phyloP scores from a whole-genome alignment of 2,329 filamentous ascomycete species.

The Allantophomopsis lycopodina region DNA sequence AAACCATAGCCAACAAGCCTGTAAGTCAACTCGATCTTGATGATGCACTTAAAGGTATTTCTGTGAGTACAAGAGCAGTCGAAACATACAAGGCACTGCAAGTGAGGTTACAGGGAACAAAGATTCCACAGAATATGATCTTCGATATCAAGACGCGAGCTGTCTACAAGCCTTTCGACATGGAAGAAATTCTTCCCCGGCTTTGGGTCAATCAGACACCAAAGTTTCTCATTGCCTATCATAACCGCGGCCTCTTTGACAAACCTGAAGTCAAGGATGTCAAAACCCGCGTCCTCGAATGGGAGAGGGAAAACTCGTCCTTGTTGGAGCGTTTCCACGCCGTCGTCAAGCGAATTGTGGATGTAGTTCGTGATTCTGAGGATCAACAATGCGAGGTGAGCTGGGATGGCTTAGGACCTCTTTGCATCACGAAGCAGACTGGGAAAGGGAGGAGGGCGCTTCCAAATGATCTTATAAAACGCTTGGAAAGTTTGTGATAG shows the following conservation, averaged over 20 bases:
- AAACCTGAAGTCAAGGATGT: constrained; percentile 24
- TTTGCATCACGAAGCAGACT: background rate
- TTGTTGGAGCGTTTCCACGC: constrained; percentile 5
- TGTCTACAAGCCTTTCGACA: background rate
- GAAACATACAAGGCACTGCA: no score
- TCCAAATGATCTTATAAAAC: constrained; percentile 2
- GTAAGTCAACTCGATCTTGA: constrained; percentile 5
- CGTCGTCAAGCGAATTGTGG: constrained; percentile 11
- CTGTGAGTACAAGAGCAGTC: no score
- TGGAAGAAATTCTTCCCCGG: constrained; percentile 20
- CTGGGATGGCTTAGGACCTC: background rate
- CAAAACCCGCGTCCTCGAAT: constrained; percentile 18
- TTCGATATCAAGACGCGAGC: constrained; percentile 39
- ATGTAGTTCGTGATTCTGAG: background rate
- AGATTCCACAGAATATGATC: constrained; percentile 25
- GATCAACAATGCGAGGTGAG: no score
- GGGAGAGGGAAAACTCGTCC: constrained; percentile 24
- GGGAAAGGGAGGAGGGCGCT: constrained; percentile 1
- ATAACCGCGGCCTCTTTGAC: constrained; percentile 25
- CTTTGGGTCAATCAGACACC: constrained; percentile 34
- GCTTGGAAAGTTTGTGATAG: background rate
- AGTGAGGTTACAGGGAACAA: no score
- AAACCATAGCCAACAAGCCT: no score
- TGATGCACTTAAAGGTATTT: no score
- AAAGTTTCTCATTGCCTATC: constrained; percentile 34